These are phyloP conservation scores for Arthrinium puccinioides DNA, from an alignment of 2,329 filamentous ascomycete genomes.

Conservation along the genomic window DNA sequence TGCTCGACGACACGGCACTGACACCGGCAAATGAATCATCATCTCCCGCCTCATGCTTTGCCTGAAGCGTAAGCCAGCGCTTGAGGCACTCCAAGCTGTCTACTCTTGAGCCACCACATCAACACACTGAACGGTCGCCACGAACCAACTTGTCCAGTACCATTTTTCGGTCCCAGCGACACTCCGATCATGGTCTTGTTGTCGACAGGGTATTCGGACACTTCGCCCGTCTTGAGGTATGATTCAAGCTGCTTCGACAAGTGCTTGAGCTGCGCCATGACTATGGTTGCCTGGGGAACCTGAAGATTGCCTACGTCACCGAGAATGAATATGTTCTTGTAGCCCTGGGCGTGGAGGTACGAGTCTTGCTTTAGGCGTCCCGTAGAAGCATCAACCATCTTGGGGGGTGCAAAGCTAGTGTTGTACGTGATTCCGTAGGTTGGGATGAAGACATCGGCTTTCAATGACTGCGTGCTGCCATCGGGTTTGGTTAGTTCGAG, in stretches of 20 bases:
- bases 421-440: constrained; percentile 38
- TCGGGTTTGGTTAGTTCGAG: constrained; percentile 27
- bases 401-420: constrained; percentile 31
- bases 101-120: constrained; percentile 30
- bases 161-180: constrained; percentile 31
- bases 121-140: constrained; percentile 30
- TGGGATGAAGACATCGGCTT: constrained; percentile 38
- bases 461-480: constrained; percentile 25
- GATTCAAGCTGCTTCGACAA: constrained; percentile 23
- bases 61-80: constrained; percentile 23
- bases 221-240: constrained; percentile 21
- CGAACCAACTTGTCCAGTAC: constrained; percentile 28
- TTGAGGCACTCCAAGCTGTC: constrained; percentile 28
- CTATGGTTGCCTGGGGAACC: constrained; percentile 19
- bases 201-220: constrained; percentile 22
- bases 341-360: constrained; percentile 25
- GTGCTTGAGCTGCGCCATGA: constrained; percentile 26
- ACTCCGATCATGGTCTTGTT: constrained; percentile 25
- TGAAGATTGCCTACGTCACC: constrained; percentile 38
- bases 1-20: too few relatives aligned
- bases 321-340: constrained; percentile 34
- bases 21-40: too few relatives aligned
- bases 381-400: constrained; percentile 25
- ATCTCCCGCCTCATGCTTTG: too few relatives aligned
- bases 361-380: constrained; percentile 30